These are phyloP conservation scores for Macadamia integrifolia DNA, from an alignment of 164 flowering plant species.

Conservation along the genomic window DNA sequence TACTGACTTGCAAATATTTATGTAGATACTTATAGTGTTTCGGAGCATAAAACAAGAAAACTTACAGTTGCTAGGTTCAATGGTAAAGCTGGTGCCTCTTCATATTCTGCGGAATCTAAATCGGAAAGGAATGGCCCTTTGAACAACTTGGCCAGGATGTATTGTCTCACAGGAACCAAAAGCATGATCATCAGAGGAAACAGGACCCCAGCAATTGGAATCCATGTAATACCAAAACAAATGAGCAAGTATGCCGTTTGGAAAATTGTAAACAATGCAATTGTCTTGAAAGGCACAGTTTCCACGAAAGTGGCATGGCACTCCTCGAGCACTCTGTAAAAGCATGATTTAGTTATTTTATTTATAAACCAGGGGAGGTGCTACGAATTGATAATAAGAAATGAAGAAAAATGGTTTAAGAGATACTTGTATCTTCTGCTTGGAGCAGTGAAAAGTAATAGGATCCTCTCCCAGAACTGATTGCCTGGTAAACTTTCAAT, in stretches of 20 bases:
- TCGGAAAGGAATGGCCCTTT: conserved; percentile 96
- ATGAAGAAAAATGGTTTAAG: conserved; percentile 1
- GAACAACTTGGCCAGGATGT: conserved; percentile 81
- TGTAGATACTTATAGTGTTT: not conserved
- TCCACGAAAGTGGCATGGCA: conserved; percentile 95
- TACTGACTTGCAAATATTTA: not conserved
- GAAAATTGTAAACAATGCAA: conserved; percentile 75
- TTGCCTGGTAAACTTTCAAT: conserved; percentile 98
- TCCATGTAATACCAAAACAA: conserved; percentile 95
- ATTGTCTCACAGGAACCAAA: conserved; percentile 92
- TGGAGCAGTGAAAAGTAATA: conserved; percentile 91
- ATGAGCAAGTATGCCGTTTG: conserved; percentile 69
- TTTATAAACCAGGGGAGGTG: conserved; percentile 1
- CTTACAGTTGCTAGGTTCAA: conserved; percentile 63
- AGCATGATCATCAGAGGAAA: conserved; percentile 98
- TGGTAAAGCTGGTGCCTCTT: conserved; percentile 87
- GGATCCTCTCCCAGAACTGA: conserved; percentile 96
- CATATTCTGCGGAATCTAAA: conserved; percentile 94
- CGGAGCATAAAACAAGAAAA: not conserved
- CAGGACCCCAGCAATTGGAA: conserved; percentile 91
- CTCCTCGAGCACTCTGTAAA: conserved; percentile 86
- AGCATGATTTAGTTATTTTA: not conserved
- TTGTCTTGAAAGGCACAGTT: conserved; percentile 93
- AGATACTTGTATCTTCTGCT: conserved; percentile 93
- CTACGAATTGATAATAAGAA: not conserved